Base-by-base conservation (phyloP, 2,329 filamentous ascomycete genomes). In the Onygenales sp. region DNA sequence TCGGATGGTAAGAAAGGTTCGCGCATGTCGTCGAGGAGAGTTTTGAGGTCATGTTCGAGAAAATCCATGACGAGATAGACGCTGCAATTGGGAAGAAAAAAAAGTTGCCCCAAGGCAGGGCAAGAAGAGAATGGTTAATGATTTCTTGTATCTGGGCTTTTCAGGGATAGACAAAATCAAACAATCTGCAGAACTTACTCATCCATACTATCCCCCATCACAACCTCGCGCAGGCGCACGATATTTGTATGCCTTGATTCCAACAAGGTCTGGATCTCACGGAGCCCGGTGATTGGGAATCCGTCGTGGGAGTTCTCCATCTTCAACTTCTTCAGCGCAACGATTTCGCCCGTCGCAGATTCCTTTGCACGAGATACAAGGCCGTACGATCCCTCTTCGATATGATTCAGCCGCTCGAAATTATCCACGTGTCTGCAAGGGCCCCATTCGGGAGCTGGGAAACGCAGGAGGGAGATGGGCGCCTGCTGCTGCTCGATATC, bases 31-130 rank as follows among this genome's bases (percentile, higher is more conserved):
- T 94, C 88, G 58, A 95, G 86, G 54, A 98, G 80, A 52, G 86
- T 88, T 71, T 94, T 95, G 54, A 98, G 83, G 66, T 98, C 93
- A 76, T 98, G 93, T 75, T 97, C 92, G 63, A 96, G 78, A 70
- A 97, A 98, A 66, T 96, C 91, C 78, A 98, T 92, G 58, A 97
- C 93, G 54, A 98, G 82, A 69, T 89, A 94, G 59, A 96, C 86
- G 73, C 85, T 89, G 68, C 69, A 58, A 63, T 62, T 56, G 49
- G 57, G 54, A 59, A 53, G 61, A 55, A 59, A 59, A 51, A 49
- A 49, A 27, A 27, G 21, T 27, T 27, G 21, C 21, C 21, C 21
- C 21, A 27, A 4, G 21, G 21, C 44, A 52, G 46, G 42, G 44
- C 51, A 54, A 52, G 56, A 56, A 56, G 58, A 58, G 54, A 27